Evolutionary conservation across 805 yeast genomes (phyloP), one percentile per base, ranked within the genome.

Genomic region (Middelhovenomyces tepae): DNA sequence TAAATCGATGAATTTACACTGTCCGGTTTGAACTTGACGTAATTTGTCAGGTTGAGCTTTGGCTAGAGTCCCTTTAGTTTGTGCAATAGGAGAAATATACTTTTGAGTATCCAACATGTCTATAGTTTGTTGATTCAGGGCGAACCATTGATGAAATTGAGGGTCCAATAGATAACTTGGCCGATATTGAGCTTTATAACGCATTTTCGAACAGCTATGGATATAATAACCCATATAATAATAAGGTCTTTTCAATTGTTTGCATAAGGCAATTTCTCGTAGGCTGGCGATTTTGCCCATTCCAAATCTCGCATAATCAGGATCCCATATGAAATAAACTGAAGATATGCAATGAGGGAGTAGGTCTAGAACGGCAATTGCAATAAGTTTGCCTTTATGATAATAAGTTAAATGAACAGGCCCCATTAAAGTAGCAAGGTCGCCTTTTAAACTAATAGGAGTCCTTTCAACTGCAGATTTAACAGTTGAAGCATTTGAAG

Each of bases 311-410:
- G 77, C 75, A 49, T 65, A 78, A 34, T 75, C 87, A 0, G 93
- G 91, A 50, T 85, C 87, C 82, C 91, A 84, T 8, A 86, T 73
- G 51, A 87, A 81, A 52, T 87, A 86, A 1, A 87, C 87, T 0
- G 94, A 76, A 0, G 95, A 84, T 0, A 87, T 53, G 15, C 47
- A 28, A 0, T 83, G 79, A 0, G 94, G 94, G 21, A 87, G 54
- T 14, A 86, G 59, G 54, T 86, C 96, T 19, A 80, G 49, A 1
- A 86, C 83, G 0, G 82, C 82, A 22, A 86, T 57, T 1, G 89
- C 95, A 25, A 82, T 71, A 14, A 86, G 60, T 40, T 67, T 64
- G 3, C 56, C 73, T 28, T 81, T 70, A 11, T 67, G 52, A 46
- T 78, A 82, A 49, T 84, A 86, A 50, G 83, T 70, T 48, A 84